Conservation (phyloP, 768 basidiomycete species). For the Epithele typhae region DNA sequence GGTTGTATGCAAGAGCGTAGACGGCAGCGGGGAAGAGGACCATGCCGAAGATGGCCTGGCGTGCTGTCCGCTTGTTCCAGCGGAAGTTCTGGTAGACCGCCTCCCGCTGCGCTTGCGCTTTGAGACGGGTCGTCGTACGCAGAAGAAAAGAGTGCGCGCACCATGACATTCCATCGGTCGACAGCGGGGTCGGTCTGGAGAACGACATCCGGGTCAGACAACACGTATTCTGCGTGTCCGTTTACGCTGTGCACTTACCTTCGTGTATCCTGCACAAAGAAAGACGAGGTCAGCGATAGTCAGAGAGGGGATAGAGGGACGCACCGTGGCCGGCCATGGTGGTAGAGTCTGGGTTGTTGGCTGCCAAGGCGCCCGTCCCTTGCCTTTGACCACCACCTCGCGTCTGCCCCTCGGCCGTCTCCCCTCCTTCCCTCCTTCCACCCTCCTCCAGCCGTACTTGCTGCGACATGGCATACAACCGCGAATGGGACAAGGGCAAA, state of each 20-base stretch:
- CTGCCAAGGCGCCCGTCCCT: constrained; percentile 16
- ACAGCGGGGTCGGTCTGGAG: constrained; percentile 44
- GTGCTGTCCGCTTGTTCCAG: constrained; percentile 67
- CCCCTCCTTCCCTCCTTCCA: constrained; percentile 14
- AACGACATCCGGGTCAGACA: constrained; percentile 1
- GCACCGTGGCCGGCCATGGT: constrained; percentile 67
- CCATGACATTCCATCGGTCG: constrained; percentile 59
- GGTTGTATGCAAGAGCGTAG: constrained; percentile 36
- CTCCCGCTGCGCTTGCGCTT: constrained; percentile 56
- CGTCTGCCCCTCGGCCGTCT: constrained; percentile 4
- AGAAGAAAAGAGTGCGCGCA: constrained; percentile 16
- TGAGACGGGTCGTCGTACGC: background rate
- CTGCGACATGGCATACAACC: constrained; percentile 65
- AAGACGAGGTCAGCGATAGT: background rate
- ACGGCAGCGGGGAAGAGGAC: constrained; percentile 60
- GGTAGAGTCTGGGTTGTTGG: constrained; percentile 20
- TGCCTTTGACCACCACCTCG: constrained; percentile 16
- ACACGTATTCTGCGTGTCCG: too few species aligned
- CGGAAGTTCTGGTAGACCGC: constrained; percentile 79
- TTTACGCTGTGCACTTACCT: too few species aligned
- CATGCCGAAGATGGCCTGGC: constrained; percentile 58
- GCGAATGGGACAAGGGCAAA: constrained; percentile 87
- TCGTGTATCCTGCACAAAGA: constrained; percentile 46
- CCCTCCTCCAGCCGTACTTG: constrained; percentile 7
- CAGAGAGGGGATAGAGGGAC: constrained; percentile 7